These are phyloP conservation scores for Alnus rubra DNA, from an alignment of 306 rosid species.

Conservation along the genomic window DNA sequence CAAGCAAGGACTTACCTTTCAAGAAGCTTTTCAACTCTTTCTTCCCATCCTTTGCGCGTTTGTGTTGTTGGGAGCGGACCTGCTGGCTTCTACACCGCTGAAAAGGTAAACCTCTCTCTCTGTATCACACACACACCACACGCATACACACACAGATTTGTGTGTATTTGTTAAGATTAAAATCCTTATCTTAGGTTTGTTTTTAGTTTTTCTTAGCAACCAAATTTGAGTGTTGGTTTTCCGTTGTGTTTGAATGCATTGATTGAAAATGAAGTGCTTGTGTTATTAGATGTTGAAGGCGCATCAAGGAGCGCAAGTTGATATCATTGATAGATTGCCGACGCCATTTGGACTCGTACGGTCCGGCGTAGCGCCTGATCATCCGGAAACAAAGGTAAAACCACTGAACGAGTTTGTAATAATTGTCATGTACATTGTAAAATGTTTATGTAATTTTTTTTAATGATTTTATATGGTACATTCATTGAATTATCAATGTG, in stretches of 20 bases:
- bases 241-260: neutral
- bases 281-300: slow-evolving; percentile 67
- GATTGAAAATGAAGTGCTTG: neutral
- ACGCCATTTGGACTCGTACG: slow-evolving; percentile 90
- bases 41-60: slow-evolving; percentile 54
- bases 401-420: neutral
- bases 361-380: slow-evolving; percentile 96
- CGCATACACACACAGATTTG: no score
- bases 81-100: slow-evolving; percentile 89
- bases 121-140: neutral
- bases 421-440: neutral
- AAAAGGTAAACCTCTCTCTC: slow-evolving; percentile 50
- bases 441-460: neutral
- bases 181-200: neutral
- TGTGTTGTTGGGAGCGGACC: slow-evolving; percentile 97
- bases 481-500: neutral
- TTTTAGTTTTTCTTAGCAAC: neutral
- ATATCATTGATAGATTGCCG: slow-evolving; percentile 83
- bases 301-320: slow-evolving; percentile 65
- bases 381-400: slow-evolving; percentile 91
- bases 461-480: no score
- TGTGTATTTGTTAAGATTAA: slow-evolving; percentile 9
- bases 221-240: neutral
- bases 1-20: slow-evolving; percentile 42
- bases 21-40: slow-evolving; percentile 54